Base-by-base conservation (phyloP, 306 rosid genomes). In the Datisca glomerata region DNA sequence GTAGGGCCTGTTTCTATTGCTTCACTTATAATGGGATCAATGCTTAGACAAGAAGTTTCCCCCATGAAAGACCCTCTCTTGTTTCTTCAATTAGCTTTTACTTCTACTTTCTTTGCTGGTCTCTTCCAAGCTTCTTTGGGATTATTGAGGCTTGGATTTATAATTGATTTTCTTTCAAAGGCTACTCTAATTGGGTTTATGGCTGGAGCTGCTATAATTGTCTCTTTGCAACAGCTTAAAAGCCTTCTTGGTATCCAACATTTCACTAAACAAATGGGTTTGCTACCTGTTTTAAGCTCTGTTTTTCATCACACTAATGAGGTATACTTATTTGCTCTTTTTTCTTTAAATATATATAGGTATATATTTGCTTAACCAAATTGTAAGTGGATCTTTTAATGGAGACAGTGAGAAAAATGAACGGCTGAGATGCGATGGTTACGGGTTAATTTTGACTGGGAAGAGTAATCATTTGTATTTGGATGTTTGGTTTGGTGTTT, bases 1-100 rank as follows among this genome's bases (percentile, higher is more conserved):
- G 97, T 89, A 12, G 97, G 97, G 21, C 97, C 95, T n/a, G 97
- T 83, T 24, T 89, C 97, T 2, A 83, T 89, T 52, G 97, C 97
- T 22, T 89, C 97, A 19, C 91, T 89, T 20, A 83, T 89, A 8
- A 10, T 89, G 45, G 95, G 97, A 19, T 77, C 93, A 6, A 89
- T 89, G 97, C 60, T 89, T 1, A 70, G 68, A 33, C 77, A 80
- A 47, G 81, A 80, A 62, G 91, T 84, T 3, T 84, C 97, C 51
- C 97, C 97, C 13, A 18, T 69, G 7, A 36, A 27, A 4, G 86
- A 84, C 12, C 84, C 95, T 3, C 21, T 51, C 49, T 59, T 83
- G 64, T 89, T 76, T 49, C 93, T 89, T 37, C 77, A 89, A 44
- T 75, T 89, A 0, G 97, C 91, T 47, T 73, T 89, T 15, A 74